Evolutionary conservation across 176 grass and related monocot species (phyloP).

Genomic region (Luzula sylvatica): DNA sequence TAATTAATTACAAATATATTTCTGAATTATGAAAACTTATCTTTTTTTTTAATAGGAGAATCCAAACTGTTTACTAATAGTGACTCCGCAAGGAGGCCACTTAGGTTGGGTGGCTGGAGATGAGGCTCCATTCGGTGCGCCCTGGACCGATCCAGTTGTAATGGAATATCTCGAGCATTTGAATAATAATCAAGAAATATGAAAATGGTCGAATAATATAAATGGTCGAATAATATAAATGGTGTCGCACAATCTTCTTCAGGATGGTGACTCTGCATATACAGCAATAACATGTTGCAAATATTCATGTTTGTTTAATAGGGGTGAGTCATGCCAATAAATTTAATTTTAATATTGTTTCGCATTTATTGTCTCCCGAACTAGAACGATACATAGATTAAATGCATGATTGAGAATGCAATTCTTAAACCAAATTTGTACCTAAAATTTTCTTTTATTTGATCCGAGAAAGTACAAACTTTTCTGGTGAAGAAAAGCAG

Average conservation of each 20-base stretch:
- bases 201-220: constrained; percentile 21
- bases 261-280: constrained; percentile 29
- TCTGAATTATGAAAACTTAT: not conserved
- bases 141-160: constrained; percentile 84
- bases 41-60: constrained; percentile 49
- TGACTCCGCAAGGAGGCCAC: constrained; percentile 90
- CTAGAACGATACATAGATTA: too few species aligned
- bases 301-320: not conserved
- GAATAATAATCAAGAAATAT: constrained; percentile 26
- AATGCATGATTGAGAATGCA: too few species aligned
- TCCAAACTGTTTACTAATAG: constrained; percentile 72
- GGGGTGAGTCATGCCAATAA: too few species aligned
- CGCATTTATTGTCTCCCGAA: too few species aligned
- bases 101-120: constrained; percentile 81
- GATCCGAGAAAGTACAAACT: too few species aligned
- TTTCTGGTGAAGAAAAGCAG: too few species aligned
- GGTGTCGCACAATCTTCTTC: constrained; percentile 21
- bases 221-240: constrained; percentile 19
- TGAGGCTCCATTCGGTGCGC: constrained; percentile 71
- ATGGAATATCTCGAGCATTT: constrained; percentile 92
- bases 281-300: constrained; percentile 22
- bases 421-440: too few species aligned
- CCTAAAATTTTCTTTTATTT: too few species aligned
- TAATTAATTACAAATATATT: constrained; percentile 1
- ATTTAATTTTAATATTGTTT: too few species aligned